These are phyloP conservation scores for Perkinsus chesapeaki DNA, from an alignment of 169 alveolate species.

Conservation along the genomic window DNA sequence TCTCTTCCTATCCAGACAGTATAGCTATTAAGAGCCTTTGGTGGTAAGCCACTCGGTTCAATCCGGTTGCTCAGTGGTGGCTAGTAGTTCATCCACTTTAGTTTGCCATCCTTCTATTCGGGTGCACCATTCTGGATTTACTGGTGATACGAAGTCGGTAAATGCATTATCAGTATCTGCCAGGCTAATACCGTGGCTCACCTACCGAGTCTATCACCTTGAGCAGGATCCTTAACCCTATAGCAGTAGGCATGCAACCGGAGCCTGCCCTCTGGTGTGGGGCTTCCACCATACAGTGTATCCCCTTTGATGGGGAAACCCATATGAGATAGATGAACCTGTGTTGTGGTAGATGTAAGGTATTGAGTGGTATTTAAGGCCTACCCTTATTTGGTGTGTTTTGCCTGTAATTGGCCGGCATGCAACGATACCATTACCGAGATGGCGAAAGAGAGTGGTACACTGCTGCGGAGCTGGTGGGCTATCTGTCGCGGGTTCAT, in stretches of 20 bases:
- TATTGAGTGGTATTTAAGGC: not conserved
- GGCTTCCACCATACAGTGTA: not conserved
- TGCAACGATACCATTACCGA: not conserved
- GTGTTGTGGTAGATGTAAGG: not conserved
- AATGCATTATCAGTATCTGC: no score
- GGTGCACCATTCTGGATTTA: not conserved
- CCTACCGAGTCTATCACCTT: not conserved
- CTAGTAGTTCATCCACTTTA: not conserved
- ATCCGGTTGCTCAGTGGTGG: not conserved
- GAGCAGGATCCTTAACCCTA: not conserved
- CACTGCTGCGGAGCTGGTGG: not conserved
- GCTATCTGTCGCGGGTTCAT: not conserved
- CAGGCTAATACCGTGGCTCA: no score
- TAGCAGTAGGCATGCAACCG: not conserved
- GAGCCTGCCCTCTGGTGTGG: not conserved
- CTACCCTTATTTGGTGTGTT: not conserved
- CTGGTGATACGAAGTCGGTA: not conserved
- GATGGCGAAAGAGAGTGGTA: not conserved
- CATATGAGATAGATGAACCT: not conserved
- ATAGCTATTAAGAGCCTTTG: no score
- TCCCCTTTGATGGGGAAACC: not conserved
- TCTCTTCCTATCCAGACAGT: no score
- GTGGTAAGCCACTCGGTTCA: not conserved
- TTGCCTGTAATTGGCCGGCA: not conserved
- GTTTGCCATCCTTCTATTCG: not conserved